A percentile compares a stretch with the other conserved stretches of the same genome.
phyloP scores from a whole-genome alignment of 352 stramenopile species.

The Globisporangium parvum region DNA sequence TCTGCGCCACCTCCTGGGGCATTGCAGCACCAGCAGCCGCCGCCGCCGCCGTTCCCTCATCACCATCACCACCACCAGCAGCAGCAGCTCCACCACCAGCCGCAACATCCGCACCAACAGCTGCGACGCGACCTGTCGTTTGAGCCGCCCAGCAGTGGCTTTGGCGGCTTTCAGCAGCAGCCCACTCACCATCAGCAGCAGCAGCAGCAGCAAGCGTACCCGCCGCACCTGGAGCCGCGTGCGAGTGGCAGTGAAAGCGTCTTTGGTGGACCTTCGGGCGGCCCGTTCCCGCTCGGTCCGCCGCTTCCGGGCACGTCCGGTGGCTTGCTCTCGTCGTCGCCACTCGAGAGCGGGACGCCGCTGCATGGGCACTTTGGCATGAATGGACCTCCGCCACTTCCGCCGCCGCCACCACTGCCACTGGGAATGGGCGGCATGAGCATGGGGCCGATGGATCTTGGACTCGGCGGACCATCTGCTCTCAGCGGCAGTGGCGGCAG shows the following conservation, averaged over 20 bases:
- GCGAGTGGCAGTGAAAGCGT: not conserved
- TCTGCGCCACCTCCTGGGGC: not conserved
- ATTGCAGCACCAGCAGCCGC: not conserved
- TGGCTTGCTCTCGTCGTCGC: slow-evolving; percentile 1
- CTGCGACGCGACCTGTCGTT: slow-evolving; percentile 2
- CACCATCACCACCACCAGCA: not conserved
- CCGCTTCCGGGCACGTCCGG: not conserved
- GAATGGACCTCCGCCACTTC: slow-evolving; percentile 10
- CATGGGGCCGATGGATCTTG: slow-evolving; percentile 3
- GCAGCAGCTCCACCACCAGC: slow-evolving; percentile 2
- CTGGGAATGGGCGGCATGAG: slow-evolving; percentile 4
- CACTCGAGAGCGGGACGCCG: slow-evolving; percentile 1
- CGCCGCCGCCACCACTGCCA: slow-evolving; percentile 7
- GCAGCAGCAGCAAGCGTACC: too few relatives aligned
- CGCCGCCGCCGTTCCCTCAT: slow-evolving; percentile 1
- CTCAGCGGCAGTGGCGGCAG: not conserved
- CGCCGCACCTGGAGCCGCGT: not conserved
- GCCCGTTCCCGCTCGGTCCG: slow-evolving; percentile 1
- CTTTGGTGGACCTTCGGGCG: not conserved
- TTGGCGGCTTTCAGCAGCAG: slow-evolving; percentile 3
- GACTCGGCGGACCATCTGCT: not conserved
- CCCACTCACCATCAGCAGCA: not conserved
- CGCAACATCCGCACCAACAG: too few relatives aligned
- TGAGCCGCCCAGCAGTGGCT: slow-evolving; percentile 1
- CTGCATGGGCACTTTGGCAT: slow-evolving; percentile 8